Conservation (phyloP, 345 rosid species). For the Linum trigynum region DNA sequence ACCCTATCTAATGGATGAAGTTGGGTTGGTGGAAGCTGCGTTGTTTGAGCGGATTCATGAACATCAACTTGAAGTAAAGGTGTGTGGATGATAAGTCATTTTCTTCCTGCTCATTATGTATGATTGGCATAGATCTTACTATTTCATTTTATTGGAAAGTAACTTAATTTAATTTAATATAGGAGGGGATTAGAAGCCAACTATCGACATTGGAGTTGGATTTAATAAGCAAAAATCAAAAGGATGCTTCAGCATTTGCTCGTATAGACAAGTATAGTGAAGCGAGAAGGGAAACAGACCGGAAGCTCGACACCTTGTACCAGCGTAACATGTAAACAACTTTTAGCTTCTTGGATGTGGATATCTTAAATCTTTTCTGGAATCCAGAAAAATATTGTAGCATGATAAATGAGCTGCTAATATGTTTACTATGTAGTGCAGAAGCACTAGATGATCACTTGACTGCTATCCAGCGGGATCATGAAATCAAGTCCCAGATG, state of each 20-base stretch:
- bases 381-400: neutral
- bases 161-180: neutral
- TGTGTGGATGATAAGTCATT: constrained; percentile 16
- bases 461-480: constrained; percentile 73
- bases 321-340: constrained; percentile 69
- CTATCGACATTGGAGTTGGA: constrained; percentile 50
- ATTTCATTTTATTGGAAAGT: too few relatives aligned
- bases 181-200: constrained; percentile 77
- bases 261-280: constrained; percentile 55
- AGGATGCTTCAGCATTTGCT: constrained; percentile 38
- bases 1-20: constrained; percentile 40
- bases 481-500: constrained; percentile 71
- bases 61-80: constrained; percentile 55
- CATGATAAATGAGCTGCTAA: constrained; percentile 4
- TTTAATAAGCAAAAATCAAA: constrained; percentile 41
- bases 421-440: constrained; percentile 39
- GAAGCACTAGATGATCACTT: constrained; percentile 90
- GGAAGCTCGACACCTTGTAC: constrained; percentile 68
- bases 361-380: neutral
- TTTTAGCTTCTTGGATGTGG: constrained; percentile 4
- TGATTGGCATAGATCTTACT: neutral
- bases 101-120: neutral
- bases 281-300: constrained; percentile 61
- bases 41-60: constrained; percentile 47
- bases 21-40: constrained; percentile 46